A percentile compares a stretch with the other conserved stretches of the same genome.
Conservation (phyloP, 192 early-diverging fungal genomes). For the Diversispora epigaea region DNA sequence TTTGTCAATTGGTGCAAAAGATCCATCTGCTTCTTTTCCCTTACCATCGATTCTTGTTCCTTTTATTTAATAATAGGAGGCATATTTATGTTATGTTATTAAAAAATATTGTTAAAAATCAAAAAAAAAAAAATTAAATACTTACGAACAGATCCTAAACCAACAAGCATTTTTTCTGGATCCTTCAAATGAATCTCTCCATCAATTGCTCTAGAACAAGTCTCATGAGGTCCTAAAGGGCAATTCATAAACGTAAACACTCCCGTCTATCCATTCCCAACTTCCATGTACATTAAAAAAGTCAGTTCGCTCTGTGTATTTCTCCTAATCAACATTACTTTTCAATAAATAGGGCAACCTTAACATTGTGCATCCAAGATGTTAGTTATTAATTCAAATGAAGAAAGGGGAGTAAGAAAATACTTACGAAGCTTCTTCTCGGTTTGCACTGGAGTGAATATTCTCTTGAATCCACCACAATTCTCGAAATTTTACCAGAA, state of each 20-base stretch:
- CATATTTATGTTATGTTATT: slow-evolving; percentile 9
- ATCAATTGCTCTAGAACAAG: slow-evolving; percentile 10
- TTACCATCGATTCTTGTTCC: not conserved
- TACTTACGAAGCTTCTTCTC: slow-evolving; percentile 24
- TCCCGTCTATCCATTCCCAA: slow-evolving; percentile 16
- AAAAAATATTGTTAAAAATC: not conserved
- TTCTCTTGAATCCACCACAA: slow-evolving; percentile 27
- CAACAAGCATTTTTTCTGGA: not conserved
- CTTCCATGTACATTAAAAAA: slow-evolving; percentile 18
- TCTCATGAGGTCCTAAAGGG: slow-evolving; percentile 6
- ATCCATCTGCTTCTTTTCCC: slow-evolving; percentile 19
- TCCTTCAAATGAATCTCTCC: slow-evolving; percentile 16
- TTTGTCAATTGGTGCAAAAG: not conserved
- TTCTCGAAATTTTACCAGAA: slow-evolving; percentile 23
- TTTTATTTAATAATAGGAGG: slow-evolving; percentile 20
- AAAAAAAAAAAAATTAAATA: slow-evolving; percentile 16
- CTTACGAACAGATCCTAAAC: slow-evolving; percentile 8
- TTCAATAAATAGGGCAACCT: slow-evolving; percentile 12
- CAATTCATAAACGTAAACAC: slow-evolving; percentile 8
- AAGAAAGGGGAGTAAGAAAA: not conserved
- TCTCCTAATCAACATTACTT: slow-evolving; percentile 15
- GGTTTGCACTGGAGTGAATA: slow-evolving; percentile 17
- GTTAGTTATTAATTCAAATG: not conserved
- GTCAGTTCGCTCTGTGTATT: slow-evolving; percentile 15
- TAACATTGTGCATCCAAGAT: slow-evolving; percentile 12